phyloP scores from a whole-genome alignment of 768 basidiomycete species.

The Leccinum subgranulosum region DNA sequence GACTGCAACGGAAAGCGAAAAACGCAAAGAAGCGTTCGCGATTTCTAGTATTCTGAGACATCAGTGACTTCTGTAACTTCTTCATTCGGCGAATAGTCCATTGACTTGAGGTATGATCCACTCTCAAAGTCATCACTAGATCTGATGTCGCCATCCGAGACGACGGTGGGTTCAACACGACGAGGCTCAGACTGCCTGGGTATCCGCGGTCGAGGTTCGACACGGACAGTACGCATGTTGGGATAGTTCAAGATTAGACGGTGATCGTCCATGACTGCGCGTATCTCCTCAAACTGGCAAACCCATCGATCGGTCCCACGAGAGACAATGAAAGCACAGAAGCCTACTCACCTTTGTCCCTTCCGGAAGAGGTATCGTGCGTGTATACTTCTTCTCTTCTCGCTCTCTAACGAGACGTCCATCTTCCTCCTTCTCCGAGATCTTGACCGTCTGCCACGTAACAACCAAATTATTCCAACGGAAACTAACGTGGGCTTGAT shows the following conservation, averaged over 20 bases:
- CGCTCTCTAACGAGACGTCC: conserved; percentile 61
- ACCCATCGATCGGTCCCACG: background rate
- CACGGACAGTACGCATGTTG: conserved; percentile 35
- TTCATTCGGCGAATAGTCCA: conserved; percentile 22
- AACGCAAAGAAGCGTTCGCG: background rate
- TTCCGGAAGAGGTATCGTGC: conserved; percentile 70
- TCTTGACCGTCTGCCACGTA: conserved; percentile 61
- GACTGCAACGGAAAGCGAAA: conserved; percentile 5
- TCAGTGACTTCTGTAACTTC: conserved; percentile 26
- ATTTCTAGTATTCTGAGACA: conserved; percentile 31
- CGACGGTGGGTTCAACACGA: conserved; percentile 31
- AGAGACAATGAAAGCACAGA: background rate
- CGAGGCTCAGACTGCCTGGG: conserved; percentile 29
- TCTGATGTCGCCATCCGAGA: conserved; percentile 28
- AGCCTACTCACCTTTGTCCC: conserved; percentile 57
- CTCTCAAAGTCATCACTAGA: conserved; percentile 28
- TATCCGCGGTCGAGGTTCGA: conserved; percentile 28
- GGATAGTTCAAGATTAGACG: conserved; percentile 66
- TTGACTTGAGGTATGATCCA: conserved; percentile 24
- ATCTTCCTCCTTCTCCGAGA: conserved; percentile 60
- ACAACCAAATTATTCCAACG: conserved; percentile 59
- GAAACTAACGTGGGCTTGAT: conserved; percentile 74
- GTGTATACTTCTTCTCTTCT: conserved; percentile 58
- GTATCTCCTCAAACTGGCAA: conserved; percentile 68
- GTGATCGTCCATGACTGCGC: conserved; percentile 60